phyloP scores from a whole-genome alignment of 495 filamentous ascomycete species.

The Parathielavia hyrcaniae region DNA sequence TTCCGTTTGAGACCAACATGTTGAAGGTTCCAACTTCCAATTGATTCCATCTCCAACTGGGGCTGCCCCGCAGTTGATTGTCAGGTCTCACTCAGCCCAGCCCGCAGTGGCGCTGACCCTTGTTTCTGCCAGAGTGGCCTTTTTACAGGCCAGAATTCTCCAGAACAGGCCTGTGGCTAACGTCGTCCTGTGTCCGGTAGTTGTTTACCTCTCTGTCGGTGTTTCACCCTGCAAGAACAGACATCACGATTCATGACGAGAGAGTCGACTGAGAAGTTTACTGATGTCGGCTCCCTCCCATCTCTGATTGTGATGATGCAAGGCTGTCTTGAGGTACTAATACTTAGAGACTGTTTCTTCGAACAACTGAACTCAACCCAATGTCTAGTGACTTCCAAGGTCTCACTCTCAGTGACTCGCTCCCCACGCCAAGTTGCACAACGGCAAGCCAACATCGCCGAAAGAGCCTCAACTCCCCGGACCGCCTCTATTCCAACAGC shows the following conservation, averaged over 20 bases:
- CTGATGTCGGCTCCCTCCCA: too few species aligned
- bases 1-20: neutral
- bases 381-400: too few species aligned
- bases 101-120: conserved; percentile 13
- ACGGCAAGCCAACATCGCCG: neutral
- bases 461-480: conserved; percentile 18
- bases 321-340: too few species aligned
- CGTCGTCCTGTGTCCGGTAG: too few species aligned
- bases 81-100: neutral
- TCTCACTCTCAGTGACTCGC: neutral
- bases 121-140: conserved; percentile 37
- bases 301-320: too few species aligned
- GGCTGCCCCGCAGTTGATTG: conserved; percentile 5
- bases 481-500: conserved; percentile 57
- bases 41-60: conserved; percentile 2
- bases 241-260: too few species aligned
- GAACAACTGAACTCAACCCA: too few species aligned
- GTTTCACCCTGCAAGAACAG: neutral
- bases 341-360: too few species aligned
- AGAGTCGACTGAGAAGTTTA: too few species aligned
- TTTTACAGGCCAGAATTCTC: conserved; percentile 11
- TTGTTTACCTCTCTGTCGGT: neutral
- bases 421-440: neutral
- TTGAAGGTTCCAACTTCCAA: neutral
- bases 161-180: conserved; percentile 8